These are phyloP conservation scores for Nidula microcarpa DNA, from an alignment of 768 basidiomycete genomes.

Conservation along the genomic window DNA sequence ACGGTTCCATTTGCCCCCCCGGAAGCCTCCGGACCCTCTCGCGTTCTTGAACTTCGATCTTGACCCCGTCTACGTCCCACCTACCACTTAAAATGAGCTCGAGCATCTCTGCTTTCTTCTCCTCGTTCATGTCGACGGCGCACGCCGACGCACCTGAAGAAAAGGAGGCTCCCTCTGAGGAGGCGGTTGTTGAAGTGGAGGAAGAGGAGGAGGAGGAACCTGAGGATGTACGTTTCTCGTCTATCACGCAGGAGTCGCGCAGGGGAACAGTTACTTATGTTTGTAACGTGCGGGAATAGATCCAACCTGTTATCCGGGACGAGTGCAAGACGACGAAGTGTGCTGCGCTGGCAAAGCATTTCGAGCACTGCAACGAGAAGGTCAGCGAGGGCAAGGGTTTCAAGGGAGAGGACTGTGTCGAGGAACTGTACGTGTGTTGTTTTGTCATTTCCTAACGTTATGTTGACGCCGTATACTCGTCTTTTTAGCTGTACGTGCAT, in stretches of 20 bases:
- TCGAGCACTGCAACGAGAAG: conserved; percentile 88
- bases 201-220: conserved; percentile 49
- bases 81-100: conserved; percentile 24
- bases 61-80: too few species aligned
- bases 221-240: conserved; percentile 65
- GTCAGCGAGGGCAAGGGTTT: conserved; percentile 77
- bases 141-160: conserved; percentile 35
- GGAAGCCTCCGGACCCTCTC: too few species aligned
- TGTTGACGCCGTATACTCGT: not conserved
- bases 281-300: conserved; percentile 28
- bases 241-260: not conserved
- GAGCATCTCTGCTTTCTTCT: conserved; percentile 39
- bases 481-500: not conserved
- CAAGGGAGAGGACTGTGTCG: conserved; percentile 90
- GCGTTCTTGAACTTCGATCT: too few species aligned
- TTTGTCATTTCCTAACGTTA: not conserved
- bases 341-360: conserved; percentile 70
- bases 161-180: conserved; percentile 44
- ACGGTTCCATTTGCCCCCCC: too few species aligned
- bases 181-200: conserved; percentile 47
- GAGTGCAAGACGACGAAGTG: conserved; percentile 74
- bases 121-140: conserved; percentile 39
- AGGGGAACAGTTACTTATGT: too few species aligned
- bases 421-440: conserved; percentile 68
- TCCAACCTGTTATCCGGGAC: conserved; percentile 67